These are phyloP conservation scores for Carex cristatella DNA, from an alignment of 176 grass and related monocot species.

Conservation along the genomic window DNA sequence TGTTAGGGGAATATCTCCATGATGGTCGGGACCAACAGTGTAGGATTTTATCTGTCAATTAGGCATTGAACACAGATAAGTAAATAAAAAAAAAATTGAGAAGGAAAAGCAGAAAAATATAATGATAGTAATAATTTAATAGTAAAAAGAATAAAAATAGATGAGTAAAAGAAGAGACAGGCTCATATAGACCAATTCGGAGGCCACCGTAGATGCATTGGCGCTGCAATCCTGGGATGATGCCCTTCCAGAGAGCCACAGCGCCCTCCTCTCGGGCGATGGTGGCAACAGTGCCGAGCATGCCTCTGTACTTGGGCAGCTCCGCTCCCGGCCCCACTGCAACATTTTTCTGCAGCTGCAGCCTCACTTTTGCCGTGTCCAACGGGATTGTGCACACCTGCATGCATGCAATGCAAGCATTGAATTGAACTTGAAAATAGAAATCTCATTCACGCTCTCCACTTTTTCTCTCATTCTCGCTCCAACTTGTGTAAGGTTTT, in stretches of 20 bases:
- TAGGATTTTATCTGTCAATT: conserved; percentile 62
- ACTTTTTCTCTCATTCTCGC: no score
- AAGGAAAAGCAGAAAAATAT: background rate
- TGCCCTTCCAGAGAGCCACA: conserved; percentile 85
- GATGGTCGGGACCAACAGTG: conserved; percentile 63
- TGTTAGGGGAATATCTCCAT: conserved; percentile 68
- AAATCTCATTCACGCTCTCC: no score
- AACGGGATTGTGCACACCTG: conserved; percentile 81
- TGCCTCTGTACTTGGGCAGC: conserved; percentile 66
- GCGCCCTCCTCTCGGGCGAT: conserved; percentile 75
- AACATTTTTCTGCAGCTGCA: conserved; percentile 82
- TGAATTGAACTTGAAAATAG: no score
- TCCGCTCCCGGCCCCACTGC: background rate
- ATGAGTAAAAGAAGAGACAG: conserved; percentile 15
- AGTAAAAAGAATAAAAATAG: background rate
- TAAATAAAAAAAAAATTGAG: background rate
- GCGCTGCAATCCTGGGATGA: conserved; percentile 73
- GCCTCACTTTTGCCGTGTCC: conserved; percentile 93
- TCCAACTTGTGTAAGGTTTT: no score
- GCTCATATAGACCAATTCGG: conserved; percentile 79
- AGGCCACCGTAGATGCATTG: conserved; percentile 92
- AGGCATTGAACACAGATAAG: no score
- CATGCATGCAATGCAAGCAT: background rate
- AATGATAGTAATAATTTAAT: no score
- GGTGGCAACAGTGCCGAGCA: conserved; percentile 75